phyloP scores from a whole-genome alignment of 371 early-diverging fungal species.

The Mucor plumbeus region DNA sequence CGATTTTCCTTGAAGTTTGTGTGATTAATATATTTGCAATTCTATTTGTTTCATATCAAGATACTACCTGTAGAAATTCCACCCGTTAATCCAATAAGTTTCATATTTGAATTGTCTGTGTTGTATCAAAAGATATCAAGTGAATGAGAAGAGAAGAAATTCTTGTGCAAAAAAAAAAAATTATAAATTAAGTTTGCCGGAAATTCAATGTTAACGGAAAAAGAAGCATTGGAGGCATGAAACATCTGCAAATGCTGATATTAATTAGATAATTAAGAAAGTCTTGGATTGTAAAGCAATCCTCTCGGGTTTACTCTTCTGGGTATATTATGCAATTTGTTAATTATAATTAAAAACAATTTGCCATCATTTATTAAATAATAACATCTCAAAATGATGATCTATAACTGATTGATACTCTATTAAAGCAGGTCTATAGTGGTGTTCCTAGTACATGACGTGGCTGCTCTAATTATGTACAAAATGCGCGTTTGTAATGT shows the following conservation, averaged over 20 bases:
- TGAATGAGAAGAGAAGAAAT: not conserved
- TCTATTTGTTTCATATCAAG: not conserved
- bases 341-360: no score
- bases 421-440: not conserved
- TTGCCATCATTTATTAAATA: no score
- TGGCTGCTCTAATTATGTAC: not conserved
- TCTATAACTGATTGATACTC: not conserved
- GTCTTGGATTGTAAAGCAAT: no score
- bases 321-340: no score
- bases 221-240: no score
- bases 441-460: constrained; percentile 4
- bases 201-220: not conserved
- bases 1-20: constrained; percentile 65
- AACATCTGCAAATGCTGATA: not conserved
- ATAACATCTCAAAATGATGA: no score
- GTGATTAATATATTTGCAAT: not conserved
- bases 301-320: no score
- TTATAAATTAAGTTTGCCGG: constrained; percentile 5
- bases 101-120: constrained; percentile 56
- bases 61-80: constrained; percentile 88
- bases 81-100: constrained; percentile 89
- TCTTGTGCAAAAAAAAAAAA: constrained; percentile 4
- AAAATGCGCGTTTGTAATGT: constrained; percentile 5
- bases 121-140: not conserved
- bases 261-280: no score